phyloP scores from a whole-genome alignment of 768 basidiomycete species.

The Kwoniella shandongensis region DNA sequence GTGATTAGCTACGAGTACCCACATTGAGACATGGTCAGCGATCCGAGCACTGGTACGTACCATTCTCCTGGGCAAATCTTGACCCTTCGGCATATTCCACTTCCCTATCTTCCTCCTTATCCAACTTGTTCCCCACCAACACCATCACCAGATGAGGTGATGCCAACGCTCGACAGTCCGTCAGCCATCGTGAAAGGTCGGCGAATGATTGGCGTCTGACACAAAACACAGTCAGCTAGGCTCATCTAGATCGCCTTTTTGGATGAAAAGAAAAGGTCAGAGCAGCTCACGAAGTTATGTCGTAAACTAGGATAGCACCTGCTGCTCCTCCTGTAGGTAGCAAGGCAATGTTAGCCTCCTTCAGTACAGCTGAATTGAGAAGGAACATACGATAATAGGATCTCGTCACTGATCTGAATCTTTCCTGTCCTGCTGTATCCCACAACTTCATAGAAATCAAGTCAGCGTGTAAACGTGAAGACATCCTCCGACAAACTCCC shows the following conservation, averaged over 20 bases:
- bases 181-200: conserved; percentile 82
- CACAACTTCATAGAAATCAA: conserved; percentile 64
- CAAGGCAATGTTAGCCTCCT: neutral
- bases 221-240: neutral
- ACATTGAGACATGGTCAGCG: too few relatives aligned
- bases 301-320: conserved; percentile 54
- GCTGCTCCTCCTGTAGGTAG: conserved; percentile 63
- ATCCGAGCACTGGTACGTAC: too few relatives aligned
- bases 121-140: conserved; percentile 87
- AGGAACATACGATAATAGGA: conserved; percentile 71
- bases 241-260: neutral
- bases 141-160: conserved; percentile 78
- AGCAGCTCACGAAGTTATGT: conserved; percentile 60
- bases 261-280: neutral
- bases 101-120: conserved; percentile 86
- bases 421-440: conserved; percentile 96
- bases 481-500: too few relatives aligned
- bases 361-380: neutral
- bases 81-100: conserved; percentile 95
- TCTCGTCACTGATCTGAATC: conserved; percentile 80
- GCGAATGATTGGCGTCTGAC: conserved; percentile 80
- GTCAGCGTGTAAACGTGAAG: neutral
- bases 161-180: conserved; percentile 87
- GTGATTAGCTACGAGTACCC: neutral
- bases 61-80: conserved; percentile 92